Base-by-base conservation (phyloP, 805 yeast genomes). In the Suhomyces pyralidae region DNA sequence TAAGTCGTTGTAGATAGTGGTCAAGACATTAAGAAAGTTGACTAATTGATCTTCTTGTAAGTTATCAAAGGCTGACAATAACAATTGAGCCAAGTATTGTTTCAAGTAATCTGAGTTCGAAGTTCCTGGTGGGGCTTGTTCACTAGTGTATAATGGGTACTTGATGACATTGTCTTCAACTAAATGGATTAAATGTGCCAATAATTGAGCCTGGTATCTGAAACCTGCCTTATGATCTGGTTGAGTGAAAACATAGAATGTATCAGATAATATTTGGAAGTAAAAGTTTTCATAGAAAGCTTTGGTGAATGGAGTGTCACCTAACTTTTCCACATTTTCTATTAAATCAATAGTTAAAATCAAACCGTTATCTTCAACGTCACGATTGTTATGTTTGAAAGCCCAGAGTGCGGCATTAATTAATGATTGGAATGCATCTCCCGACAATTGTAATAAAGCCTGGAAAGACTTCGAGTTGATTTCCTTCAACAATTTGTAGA, bases 161-260 rank as follows among this genome's bases (percentile, higher is more conserved):
- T 81, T 73, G 51, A 94, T 88, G 56, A 82, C 84, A 54, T 84
- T 80, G 56, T 83, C 86, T 66, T 89, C 89, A 12, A 93, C 94
- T 55, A 93, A 76, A 54, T 88, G 88, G 57, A 94, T 83, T 72
- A 94, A 79, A 67, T 85, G 88, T 53, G 96, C 86, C 61, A 94
- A 79, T 57, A 96, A 78, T 64, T 88, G 87, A 7, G 96, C 80
- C 74, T 94, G 99, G 60, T 85, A 81, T 56, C 86, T 82, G 76
- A 94, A 94, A 1, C 98, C 98, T 25, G 98, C 90, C 74, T 94
- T 93, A 71, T 94, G 99, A 70, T 94, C 99, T 7, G 97, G 86
- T 69, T 94, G 98, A 2, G 99, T 94, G 52, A 94, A 79, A 30
- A 94, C 98, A 63, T 82, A 88, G 67, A 94, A 94, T 1, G 96